These are phyloP conservation scores for Erodium texanum DNA, from an alignment of 441 rosid species.

Conservation along the genomic window DNA sequence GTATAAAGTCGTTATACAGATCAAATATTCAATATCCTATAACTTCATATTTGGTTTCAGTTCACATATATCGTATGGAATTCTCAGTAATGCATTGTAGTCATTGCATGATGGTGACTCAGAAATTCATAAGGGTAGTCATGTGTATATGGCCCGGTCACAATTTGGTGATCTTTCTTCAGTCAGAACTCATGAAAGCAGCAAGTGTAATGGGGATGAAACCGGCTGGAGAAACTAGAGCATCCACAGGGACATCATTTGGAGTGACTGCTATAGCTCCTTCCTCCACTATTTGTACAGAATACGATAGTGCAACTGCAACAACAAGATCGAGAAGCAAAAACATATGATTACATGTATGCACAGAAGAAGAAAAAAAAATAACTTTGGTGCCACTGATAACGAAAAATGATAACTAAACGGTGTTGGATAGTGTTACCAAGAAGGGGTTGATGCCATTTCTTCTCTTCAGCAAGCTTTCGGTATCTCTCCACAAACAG, in stretches of 20 bases:
- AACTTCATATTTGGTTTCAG: too few relatives aligned
- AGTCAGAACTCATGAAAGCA: slow-evolving; percentile 16
- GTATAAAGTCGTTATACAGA: too few relatives aligned
- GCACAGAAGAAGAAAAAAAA: not conserved
- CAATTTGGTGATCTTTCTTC: too few relatives aligned
- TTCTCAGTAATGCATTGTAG: too few relatives aligned
- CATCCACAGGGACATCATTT: slow-evolving; percentile 28
- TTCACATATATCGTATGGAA: too few relatives aligned
- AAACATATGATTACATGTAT: not conserved
- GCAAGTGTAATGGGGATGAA: slow-evolving; percentile 21
- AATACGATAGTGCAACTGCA: slow-evolving; percentile 34
- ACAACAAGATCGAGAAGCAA: not conserved
- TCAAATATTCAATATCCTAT: too few relatives aligned
- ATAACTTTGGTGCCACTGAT: not conserved
- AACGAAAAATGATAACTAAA: not conserved
- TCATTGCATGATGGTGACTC: too few relatives aligned
- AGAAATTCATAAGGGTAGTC: too few relatives aligned
- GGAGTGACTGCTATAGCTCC: slow-evolving; percentile 28
- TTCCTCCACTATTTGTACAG: slow-evolving; percentile 25
- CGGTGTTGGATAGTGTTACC: slow-evolving; percentile 14
- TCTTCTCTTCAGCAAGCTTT: slow-evolving; percentile 21
- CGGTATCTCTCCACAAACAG: slow-evolving; percentile 28
- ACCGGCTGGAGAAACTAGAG: slow-evolving; percentile 28
- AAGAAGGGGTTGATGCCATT: slow-evolving; percentile 31
- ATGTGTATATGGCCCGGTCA: too few relatives aligned